Evolutionary conservation across 768 basidiomycete species (phyloP), one percentile per base, ranked within the genome.

Genomic region (Kwoniella sp.): DNA sequence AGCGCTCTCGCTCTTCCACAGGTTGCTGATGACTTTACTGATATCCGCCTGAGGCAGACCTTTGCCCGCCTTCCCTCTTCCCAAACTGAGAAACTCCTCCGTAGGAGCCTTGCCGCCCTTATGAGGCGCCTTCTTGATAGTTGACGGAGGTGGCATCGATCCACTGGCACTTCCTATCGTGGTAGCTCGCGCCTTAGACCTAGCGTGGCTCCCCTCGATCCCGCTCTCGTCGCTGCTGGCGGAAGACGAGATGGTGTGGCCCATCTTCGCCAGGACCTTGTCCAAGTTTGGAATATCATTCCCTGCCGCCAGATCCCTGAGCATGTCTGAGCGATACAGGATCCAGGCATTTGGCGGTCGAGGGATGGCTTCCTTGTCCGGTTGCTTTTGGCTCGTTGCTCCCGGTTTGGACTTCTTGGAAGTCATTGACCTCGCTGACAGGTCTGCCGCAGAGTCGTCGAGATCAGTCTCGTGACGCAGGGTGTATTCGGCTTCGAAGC

Each of bases 281-380:
- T 62, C 64, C 19, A 69, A 53, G 5, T 57, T 56, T 5, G 66
- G 62, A 23, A 69, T 47, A 15, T 33, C 27, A 22, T 64, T 58
- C 4, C 63, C 63, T 1, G 56, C 56, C 17, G 54, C 67, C 19
- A 84, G 68, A 10, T 75, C 68, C 53, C 71, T 74, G 36, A 81
- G 76, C 64, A 80, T 82, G 56, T 82, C 79, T 2, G 84, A 81
- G 34, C 88, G 82, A 72, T 86, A 89, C 14, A 89, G 58, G 53
- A 89, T 89, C 86, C 86, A 89, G 0, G 87, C 83, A 67, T 89
- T 89, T 9, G 83, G 82, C 3, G 88, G 87, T 0, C 88, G 80
- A 9, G 84, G 84, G 4, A 65, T 59, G 10, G 40, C 19, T 29
- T 34, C 34, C 23, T n/a, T n/a, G n/a, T n/a, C n/a, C n/a, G n/a